Percentiles rank a stretch among this genome's conserved stretches.
These are phyloP conservation scores for Panaeolus cyanescens DNA, from an alignment of 768 basidiomycete species.

Conservation along the genomic window DNA sequence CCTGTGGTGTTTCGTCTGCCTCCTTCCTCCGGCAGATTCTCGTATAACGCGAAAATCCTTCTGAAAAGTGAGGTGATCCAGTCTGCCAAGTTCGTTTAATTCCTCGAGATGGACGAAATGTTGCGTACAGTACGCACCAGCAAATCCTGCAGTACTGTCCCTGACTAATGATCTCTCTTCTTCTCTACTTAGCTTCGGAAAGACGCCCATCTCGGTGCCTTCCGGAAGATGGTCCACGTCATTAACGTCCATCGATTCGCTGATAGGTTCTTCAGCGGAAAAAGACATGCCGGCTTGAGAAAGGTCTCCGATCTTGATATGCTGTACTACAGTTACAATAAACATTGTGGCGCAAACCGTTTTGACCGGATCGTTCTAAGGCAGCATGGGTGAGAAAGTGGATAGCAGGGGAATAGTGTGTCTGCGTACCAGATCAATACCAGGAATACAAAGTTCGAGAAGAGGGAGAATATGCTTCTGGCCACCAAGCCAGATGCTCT, in stretches of 20 bases:
- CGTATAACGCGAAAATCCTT: constrained; percentile 79
- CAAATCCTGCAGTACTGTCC: constrained; percentile 79
- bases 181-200: constrained; percentile 49
- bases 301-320: constrained; percentile 78
- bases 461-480: constrained; percentile 88
- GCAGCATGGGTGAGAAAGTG: constrained; percentile 2
- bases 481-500: constrained; percentile 80
- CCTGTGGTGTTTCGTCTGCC: constrained; percentile 85
- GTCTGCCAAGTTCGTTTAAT: constrained; percentile 41
- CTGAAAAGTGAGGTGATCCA: constrained; percentile 82
- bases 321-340: constrained; percentile 70
- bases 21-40: constrained; percentile 94
- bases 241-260: constrained; percentile 58
- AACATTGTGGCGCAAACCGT: constrained; percentile 82
- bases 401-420: background rate
- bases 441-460: constrained; percentile 86
- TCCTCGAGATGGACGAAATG: background rate
- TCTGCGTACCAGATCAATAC: constrained; percentile 78
- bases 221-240: constrained; percentile 52
- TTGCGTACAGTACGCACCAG: constrained; percentile 47
- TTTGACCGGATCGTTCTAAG: constrained; percentile 78
- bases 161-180: constrained; percentile 75
- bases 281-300: constrained; percentile 62
- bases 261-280: constrained; percentile 52
- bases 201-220: constrained; percentile 44